These are phyloP conservation scores for Suzukiozyma palmioleophila DNA, from an alignment of 1,139 yeast species.

Conservation along the genomic window DNA sequence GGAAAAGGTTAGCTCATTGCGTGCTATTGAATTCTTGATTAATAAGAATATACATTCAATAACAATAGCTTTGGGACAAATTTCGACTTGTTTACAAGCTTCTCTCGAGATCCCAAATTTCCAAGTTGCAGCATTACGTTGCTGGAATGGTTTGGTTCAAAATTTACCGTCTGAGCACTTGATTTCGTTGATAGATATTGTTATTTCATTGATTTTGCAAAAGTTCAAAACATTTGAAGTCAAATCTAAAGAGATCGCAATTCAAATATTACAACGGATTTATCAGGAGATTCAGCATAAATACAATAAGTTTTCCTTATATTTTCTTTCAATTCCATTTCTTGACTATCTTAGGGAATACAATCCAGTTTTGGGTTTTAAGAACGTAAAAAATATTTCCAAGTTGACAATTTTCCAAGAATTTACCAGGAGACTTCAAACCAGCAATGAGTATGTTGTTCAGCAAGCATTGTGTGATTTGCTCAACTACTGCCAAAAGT, in stretches of 20 bases:
- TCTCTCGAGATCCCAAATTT: conserved; percentile 64
- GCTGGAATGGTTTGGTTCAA: conserved; percentile 60
- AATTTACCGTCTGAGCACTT: conserved; percentile 50
- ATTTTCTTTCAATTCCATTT: conserved; percentile 48
- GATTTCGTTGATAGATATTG: conserved; percentile 42
- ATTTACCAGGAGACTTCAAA: conserved; percentile 52
- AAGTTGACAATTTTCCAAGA: conserved; percentile 40
- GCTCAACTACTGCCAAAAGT: conserved; percentile 42
- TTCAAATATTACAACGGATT: conserved; percentile 40
- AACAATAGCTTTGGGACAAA: conserved; percentile 80
- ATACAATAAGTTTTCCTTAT: conserved; percentile 39
- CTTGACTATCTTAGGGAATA: conserved; percentile 33
- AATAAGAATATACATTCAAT: conserved; percentile 57
- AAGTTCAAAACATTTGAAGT: conserved; percentile 52
- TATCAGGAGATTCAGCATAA: conserved; percentile 31
- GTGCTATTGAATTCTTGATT: conserved; percentile 69
- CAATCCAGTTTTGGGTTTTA: conserved; percentile 14
- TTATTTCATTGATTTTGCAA: conserved; percentile 51
- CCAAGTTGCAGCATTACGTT: conserved; percentile 57
- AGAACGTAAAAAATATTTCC: conserved; percentile 23
- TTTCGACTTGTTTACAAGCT: conserved; percentile 81
- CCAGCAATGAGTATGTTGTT: conserved; percentile 74
- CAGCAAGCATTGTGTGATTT: conserved; percentile 74
- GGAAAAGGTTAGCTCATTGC: conserved; percentile 67
- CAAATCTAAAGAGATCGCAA: conserved; percentile 44